Base-by-base conservation (phyloP, 2,329 filamentous ascomycete genomes). In the Penicillium sp. region DNA sequence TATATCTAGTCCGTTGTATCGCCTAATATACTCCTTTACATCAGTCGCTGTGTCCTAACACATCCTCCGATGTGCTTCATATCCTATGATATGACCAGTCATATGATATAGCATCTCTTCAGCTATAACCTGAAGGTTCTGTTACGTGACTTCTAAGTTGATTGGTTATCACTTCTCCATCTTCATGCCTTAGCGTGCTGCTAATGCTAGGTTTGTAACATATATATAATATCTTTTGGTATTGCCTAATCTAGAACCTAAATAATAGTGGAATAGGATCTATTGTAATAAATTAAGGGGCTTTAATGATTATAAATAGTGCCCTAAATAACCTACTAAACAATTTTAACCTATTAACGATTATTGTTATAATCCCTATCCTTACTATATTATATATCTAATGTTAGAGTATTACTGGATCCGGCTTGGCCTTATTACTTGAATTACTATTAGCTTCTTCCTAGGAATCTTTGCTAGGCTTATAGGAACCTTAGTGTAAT, bases 321-420 rank as follows among this genome's bases (percentile, higher is more conserved):
- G 71, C 71, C 1, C 73, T 74, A 29, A 77, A 76, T 50, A 73
- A 76, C 38, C 58, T 76, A 7, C 63, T 76, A 25, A 59, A 45
- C 51, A 76, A 76, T 59, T 74, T 76, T 58, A 76, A 76, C 58
- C 62, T 72, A 1, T 53, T 76, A 6, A 71, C 68, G 34, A 74
- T 76, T 49, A 75, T 77, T 33, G 48, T 65, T 23, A 56, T 64
- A 17, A 63, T 71, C 1, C 74, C 74, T 0, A 46, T 77, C n/a
- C 59, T 76, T 15, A 74, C 48, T 71, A 72, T 33, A 59, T 69
- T 14, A 40, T 77, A 8, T 77, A 77, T 47, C 74, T 74, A 2
- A 28, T 63, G 1, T 60, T 77, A 4, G 60, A 67, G 1, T 67
- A 58, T 21, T 36, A 57, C 23, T 64, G 64, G 32, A 68, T 76